Evolutionary conservation across 306 rosid species (phyloP).

Genomic region (Begonia peltatifolia): DNA sequence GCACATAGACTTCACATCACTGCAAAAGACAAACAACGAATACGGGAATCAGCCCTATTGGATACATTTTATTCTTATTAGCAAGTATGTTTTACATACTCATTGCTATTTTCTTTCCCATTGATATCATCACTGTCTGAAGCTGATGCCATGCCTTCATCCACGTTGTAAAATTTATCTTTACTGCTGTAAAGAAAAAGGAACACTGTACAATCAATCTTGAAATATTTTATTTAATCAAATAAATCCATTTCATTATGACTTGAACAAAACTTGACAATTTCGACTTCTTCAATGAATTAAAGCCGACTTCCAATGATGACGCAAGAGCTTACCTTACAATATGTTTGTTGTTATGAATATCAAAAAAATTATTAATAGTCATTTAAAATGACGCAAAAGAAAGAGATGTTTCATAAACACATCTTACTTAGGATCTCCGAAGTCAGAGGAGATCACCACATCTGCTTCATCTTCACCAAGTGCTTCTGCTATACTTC

Average conservation of each 20-base stretch:
- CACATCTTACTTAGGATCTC: constrained; percentile 38
- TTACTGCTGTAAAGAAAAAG: constrained; percentile 17
- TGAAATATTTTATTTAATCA: too few relatives aligned
- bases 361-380: constrained; percentile 3
- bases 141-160: constrained; percentile 27
- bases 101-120: constrained; percentile 18
- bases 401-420: constrained; percentile 3
- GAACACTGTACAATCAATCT: neutral
- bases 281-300: too few relatives aligned
- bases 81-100: constrained; percentile 16
- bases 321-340: too few relatives aligned
- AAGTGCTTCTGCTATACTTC: constrained; percentile 89
- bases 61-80: neutral
- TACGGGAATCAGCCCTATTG: neutral
- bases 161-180: constrained; percentile 18
- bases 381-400: too few relatives aligned
- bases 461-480: constrained; percentile 97
- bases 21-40: constrained; percentile 24
- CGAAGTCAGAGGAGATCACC: constrained; percentile 46
- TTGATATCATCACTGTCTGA: constrained; percentile 19
- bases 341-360: neutral
- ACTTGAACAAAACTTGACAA: too few relatives aligned
- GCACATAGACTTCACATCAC: constrained; percentile 31
- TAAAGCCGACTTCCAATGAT: too few relatives aligned
- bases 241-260: too few relatives aligned